These are phyloP conservation scores for Aureobasidium sp. DNA, from an alignment of 2,329 filamentous ascomycete genomes.

Conservation along the genomic window DNA sequence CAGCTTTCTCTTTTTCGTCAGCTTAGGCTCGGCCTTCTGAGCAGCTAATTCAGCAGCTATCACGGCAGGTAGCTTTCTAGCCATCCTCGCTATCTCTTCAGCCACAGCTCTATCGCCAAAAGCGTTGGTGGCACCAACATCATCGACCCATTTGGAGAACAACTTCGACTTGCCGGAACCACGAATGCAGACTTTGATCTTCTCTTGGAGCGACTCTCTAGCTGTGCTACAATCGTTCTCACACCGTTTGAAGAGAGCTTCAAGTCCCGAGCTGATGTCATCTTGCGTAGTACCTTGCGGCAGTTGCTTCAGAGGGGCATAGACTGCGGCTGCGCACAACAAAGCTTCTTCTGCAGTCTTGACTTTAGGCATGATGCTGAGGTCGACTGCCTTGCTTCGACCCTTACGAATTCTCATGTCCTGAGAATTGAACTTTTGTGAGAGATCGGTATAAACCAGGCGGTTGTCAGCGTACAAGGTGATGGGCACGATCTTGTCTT, in stretches of 20 bases:
- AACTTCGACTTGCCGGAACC: not conserved
- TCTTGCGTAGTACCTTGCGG: not conserved
- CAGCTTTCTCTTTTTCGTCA: not conserved
- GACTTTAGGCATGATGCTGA: not conserved
- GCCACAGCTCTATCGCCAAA: not conserved
- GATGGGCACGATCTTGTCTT: conserved; percentile 39
- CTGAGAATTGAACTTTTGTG: conserved; percentile 45
- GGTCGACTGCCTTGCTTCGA: not conserved
- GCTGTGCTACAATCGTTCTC: not conserved
- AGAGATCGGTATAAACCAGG: conserved; percentile 49
- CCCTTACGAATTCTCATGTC: conserved; percentile 40
- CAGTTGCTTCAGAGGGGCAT: not conserved
- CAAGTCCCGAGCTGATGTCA: not conserved
- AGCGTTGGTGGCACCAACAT: not conserved
- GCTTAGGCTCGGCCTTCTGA: not conserved
- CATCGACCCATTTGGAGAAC: not conserved
- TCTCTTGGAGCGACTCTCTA: not conserved
- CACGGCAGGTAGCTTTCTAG: not conserved
- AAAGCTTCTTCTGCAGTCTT: not conserved
- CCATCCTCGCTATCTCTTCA: not conserved
- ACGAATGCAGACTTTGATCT: not conserved
- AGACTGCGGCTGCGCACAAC: not conserved
- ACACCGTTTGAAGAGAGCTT: not conserved
- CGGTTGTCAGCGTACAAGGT: conserved; percentile 42
- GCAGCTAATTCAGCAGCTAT: not conserved